Conservation (phyloP, 331 rosid species). For the Cydonia oblonga region DNA sequence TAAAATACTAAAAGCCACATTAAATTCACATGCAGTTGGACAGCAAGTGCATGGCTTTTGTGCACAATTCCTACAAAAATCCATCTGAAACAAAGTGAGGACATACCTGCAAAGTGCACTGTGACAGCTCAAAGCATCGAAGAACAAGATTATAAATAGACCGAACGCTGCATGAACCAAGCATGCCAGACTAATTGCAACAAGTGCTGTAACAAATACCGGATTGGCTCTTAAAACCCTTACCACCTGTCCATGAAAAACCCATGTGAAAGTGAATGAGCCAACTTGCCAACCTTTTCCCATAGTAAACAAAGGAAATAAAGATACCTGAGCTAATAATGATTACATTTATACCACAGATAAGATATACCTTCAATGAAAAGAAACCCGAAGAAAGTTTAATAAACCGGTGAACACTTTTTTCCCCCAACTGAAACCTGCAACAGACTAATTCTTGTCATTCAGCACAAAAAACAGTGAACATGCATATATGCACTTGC, state of each 20-base stretch:
- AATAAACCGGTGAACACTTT: conserved; percentile 30
- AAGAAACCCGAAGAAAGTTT: conserved; percentile 38
- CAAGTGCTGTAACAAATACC: conserved; percentile 45
- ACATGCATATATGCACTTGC: background rate
- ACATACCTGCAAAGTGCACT: conserved; percentile 76
- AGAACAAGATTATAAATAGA: conserved; percentile 47
- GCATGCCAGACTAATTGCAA: conserved; percentile 64
- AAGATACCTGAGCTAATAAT: background rate
- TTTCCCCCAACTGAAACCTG: conserved; percentile 79
- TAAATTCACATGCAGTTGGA: too few species aligned
- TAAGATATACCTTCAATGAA: conserved; percentile 58
- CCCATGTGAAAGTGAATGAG: conserved; percentile 15
- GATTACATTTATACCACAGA: background rate
- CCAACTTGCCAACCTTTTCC: background rate
- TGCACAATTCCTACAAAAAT: too few species aligned
- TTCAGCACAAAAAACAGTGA: conserved; percentile 5
- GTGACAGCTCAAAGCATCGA: conserved; percentile 82
- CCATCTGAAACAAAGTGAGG: background rate
- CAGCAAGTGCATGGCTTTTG: too few species aligned
- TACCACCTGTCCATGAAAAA: conserved; percentile 44
- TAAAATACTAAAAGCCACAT: too few species aligned
- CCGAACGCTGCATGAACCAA: conserved; percentile 84
- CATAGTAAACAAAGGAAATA: background rate
- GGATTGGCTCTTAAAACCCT: conserved; percentile 58
- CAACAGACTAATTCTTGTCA: conserved; percentile 21